Conservation (phyloP, 2,329 filamentous ascomycete genomes). For the Aspergillus udagawae region DNA sequence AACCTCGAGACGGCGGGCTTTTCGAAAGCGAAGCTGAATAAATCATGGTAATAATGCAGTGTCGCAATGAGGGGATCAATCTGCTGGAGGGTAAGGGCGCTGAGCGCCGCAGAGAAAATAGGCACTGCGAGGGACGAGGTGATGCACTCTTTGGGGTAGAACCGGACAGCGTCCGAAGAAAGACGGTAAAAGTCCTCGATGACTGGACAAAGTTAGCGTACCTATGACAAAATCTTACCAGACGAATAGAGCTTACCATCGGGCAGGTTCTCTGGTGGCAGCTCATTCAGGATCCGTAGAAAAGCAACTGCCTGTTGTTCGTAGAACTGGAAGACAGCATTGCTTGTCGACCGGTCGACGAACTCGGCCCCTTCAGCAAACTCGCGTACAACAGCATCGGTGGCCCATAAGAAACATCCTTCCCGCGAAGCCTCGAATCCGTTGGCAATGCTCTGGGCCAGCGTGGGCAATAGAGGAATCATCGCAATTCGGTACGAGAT, state of each 20-base stretch:
- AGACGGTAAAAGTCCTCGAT: conserved; percentile 97
- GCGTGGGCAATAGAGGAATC: conserved; percentile 73
- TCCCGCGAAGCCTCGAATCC: conserved; percentile 84
- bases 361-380: conserved; percentile 88
- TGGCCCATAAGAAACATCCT: conserved; percentile 98
- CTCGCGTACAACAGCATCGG: conserved; percentile 87
- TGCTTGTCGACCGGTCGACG: conserved; percentile 74
- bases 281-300: conserved; percentile 79
- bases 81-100: conserved; percentile 82
- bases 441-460: conserved; percentile 82
- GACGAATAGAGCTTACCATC: conserved; percentile 48
- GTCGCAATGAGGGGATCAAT: conserved; percentile 87
- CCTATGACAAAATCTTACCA: not conserved
- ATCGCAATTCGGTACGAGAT: conserved; percentile 91
- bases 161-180: conserved; percentile 84
- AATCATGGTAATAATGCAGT: conserved; percentile 86
- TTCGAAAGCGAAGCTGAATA: conserved; percentile 81
- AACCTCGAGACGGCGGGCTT: conserved; percentile 57
- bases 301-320: conserved; percentile 89
- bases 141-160: conserved; percentile 82
- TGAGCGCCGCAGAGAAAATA: conserved; percentile 82
- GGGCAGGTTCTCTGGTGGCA: conserved; percentile 72
- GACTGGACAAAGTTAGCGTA: conserved; percentile 45
- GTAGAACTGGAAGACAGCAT: conserved; percentile 90
- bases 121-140: conserved; percentile 73